These are phyloP conservation scores for Pleurotus tuoliensis DNA, from an alignment of 768 basidiomycete genomes.

Conservation along the genomic window DNA sequence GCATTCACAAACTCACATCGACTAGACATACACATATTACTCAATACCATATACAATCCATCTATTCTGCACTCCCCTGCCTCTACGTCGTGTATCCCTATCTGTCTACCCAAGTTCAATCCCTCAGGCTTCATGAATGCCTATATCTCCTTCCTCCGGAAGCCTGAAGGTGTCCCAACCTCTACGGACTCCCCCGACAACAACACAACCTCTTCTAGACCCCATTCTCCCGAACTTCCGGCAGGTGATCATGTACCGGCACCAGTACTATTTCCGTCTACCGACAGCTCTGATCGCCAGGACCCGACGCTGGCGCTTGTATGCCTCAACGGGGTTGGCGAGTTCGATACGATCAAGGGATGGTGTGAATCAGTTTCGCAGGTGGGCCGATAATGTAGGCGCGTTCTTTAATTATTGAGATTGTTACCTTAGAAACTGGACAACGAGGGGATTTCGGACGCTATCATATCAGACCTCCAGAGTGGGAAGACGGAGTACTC, in stretches of 20 bases:
- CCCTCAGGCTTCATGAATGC: constrained; percentile 86
- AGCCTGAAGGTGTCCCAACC: constrained; percentile 27
- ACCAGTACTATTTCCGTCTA: not conserved
- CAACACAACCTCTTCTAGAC: constrained; percentile 5
- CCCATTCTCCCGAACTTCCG: not conserved
- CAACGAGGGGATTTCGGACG: constrained; percentile 50
- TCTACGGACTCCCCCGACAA: constrained; percentile 8
- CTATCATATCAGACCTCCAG: constrained; percentile 43
- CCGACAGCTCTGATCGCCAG: not conserved
- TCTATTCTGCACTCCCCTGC: constrained; percentile 75
- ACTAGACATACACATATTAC: constrained; percentile 83
- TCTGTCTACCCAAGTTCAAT: constrained; percentile 95
- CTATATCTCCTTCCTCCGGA: constrained; percentile 72
- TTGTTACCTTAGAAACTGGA: constrained; percentile 54
- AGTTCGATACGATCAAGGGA: constrained; percentile 76
- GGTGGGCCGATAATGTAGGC: constrained; percentile 30
- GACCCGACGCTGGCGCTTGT: constrained; percentile 60
- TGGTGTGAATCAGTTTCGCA: constrained; percentile 71
- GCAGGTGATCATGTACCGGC: constrained; percentile 8
- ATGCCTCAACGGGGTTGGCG: constrained; percentile 76
- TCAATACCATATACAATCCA: constrained; percentile 86
- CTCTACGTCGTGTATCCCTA: constrained; percentile 88
- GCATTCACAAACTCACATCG: too few relatives aligned
- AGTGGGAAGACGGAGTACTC: constrained; percentile 58
- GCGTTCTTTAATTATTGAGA: not conserved